Evolutionary conservation across 2,329 filamentous ascomycete species (phyloP).

Genomic region (Byssothecium circinans): DNA sequence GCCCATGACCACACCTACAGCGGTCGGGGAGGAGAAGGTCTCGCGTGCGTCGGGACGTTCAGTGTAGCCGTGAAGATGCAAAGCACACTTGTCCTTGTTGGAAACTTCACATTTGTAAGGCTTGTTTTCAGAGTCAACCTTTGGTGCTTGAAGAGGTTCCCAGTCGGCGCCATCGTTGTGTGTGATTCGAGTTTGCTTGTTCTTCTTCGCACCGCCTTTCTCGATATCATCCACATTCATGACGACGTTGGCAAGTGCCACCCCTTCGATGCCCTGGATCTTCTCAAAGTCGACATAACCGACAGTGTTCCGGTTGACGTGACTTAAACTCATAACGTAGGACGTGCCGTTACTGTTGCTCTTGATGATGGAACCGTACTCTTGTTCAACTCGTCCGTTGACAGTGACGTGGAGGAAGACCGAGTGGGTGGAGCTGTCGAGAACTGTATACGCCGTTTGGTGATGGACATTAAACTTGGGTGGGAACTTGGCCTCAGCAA

Average conservation of each 20-base stretch:
- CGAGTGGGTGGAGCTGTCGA: constrained; percentile 92
- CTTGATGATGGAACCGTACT: constrained; percentile 89
- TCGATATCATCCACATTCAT: constrained; percentile 68
- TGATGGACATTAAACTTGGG: constrained; percentile 77
- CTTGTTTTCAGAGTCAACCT: constrained; percentile 70
- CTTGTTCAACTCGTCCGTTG: constrained; percentile 63
- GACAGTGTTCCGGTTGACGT: constrained; percentile 75
- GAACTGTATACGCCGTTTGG: constrained; percentile 83
- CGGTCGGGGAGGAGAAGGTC: constrained; percentile 85
- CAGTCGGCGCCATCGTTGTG: constrained; percentile 95
- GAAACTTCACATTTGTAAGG: constrained; percentile 67
- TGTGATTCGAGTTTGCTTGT: constrained; percentile 85
- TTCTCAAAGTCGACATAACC: constrained; percentile 97
- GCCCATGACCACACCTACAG: constrained; percentile 87
- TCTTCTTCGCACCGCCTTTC: constrained; percentile 69
- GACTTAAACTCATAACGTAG: constrained; percentile 79
- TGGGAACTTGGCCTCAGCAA: constrained; percentile 84
- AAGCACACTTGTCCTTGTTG: constrained; percentile 67
- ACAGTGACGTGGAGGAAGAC: constrained; percentile 92
- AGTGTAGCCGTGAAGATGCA: constrained; percentile 95
- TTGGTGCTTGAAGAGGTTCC: constrained; percentile 73
- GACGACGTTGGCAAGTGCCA: constrained; percentile 84
- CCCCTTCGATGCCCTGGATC: constrained; percentile 87
- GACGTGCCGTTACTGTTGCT: constrained; percentile 98
- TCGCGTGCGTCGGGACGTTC: constrained; percentile 80